These are phyloP conservation scores for Quercus phellos DNA, from an alignment of 331 rosid species.

Conservation along the genomic window DNA sequence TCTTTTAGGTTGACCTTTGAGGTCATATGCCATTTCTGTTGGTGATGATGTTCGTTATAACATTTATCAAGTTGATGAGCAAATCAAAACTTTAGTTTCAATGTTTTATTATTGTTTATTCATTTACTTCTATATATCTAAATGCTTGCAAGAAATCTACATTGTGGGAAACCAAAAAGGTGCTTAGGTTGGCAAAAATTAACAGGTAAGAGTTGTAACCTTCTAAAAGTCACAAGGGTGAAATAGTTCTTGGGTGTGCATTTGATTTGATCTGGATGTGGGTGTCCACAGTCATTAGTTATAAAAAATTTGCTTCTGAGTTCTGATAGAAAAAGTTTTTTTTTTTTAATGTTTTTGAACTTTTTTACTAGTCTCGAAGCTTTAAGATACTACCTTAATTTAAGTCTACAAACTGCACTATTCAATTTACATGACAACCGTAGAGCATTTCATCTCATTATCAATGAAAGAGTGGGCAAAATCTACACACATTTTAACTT, in stretches of 20 bases:
- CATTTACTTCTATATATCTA: not conserved
- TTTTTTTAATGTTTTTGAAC: constrained; percentile 6
- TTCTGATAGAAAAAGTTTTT: too few species aligned
- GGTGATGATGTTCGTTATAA: not conserved
- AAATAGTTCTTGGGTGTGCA: too few species aligned
- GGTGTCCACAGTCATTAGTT: too few species aligned
- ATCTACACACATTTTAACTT: constrained; percentile 50
- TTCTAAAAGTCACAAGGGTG: too few species aligned
- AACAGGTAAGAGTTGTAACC: too few species aligned
- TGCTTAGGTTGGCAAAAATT: too few species aligned
- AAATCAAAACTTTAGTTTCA: not conserved
- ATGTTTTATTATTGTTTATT: not conserved
- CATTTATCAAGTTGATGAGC: not conserved
- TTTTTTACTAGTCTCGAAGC: constrained; percentile 51
- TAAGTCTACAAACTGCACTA: constrained; percentile 65
- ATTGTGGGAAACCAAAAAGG: too few species aligned
- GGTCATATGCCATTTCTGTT: not conserved
- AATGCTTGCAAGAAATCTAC: too few species aligned
- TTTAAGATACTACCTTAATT: constrained; percentile 40
- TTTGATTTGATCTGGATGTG: too few species aligned
- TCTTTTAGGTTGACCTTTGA: not conserved
- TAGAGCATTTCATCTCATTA: constrained; percentile 40
- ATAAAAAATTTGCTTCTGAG: too few species aligned
- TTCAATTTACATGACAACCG: constrained; percentile 50
- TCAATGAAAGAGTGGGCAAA: constrained; percentile 52